Evolutionary conservation across 2,329 filamentous ascomycete genomes (phyloP).

Genomic region (Sphaerulina populicola): DNA sequence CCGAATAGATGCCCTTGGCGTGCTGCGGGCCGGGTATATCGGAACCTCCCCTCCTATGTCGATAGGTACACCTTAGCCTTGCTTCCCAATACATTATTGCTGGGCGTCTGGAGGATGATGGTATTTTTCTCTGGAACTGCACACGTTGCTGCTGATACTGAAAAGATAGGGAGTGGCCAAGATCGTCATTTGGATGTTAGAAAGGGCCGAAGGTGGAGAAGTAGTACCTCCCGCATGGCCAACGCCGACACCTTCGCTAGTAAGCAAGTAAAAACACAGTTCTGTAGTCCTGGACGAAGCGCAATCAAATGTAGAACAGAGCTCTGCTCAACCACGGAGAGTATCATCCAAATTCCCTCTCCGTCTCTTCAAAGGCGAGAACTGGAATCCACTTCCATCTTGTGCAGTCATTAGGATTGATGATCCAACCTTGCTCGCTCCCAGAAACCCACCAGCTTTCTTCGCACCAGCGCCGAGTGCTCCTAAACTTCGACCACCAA

Average conservation of each 20-base stretch:
- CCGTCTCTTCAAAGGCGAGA: constrained; percentile 33
- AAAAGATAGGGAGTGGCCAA: too few relatives aligned
- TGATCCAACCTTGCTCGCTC: constrained; percentile 23
- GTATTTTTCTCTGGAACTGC: too few relatives aligned
- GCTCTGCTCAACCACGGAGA: constrained; percentile 20
- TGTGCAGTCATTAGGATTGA: constrained; percentile 26
- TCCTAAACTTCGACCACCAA: constrained; percentile 30
- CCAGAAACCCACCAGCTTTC: constrained; percentile 25
- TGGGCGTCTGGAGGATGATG: too few relatives aligned
- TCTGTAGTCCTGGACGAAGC: constrained; percentile 6
- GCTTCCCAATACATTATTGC: too few relatives aligned
- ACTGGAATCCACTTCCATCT: constrained; percentile 34
- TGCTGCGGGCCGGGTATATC: not conserved
- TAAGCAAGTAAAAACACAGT: constrained; percentile 3
- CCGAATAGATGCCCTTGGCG: not conserved
- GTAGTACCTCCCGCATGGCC: not conserved
- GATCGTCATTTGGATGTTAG: too few relatives aligned
- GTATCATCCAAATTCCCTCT: constrained; percentile 31
- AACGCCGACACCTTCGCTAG: not conserved
- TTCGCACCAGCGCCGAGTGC: constrained; percentile 25
- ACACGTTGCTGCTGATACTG: too few relatives aligned
- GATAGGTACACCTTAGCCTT: too few relatives aligned
- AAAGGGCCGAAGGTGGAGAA: too few relatives aligned
- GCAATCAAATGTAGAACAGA: not conserved
- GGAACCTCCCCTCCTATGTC: too few relatives aligned